Conservation (phyloP, 768 basidiomycete species). For the Trametes gibbosa region DNA sequence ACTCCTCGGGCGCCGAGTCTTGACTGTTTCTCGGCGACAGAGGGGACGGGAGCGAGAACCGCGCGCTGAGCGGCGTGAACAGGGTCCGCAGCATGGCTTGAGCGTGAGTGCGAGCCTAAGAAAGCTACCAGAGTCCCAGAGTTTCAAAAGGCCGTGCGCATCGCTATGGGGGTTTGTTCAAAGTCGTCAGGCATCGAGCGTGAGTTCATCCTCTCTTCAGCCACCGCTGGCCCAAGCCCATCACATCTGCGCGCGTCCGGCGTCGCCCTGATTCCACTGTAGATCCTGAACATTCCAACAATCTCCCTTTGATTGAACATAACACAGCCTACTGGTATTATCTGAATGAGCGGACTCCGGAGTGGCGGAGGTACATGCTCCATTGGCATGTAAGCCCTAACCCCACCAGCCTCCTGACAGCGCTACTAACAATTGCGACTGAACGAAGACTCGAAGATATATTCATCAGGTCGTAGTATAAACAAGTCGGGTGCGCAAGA, state of each 20-base stretch:
- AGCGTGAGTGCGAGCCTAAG: background rate
- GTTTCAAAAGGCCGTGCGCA: constrained; percentile 7
- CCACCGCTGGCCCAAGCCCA: constrained; percentile 3
- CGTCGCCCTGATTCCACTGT: background rate
- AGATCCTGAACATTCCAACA: too few species aligned
- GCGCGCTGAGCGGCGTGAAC: constrained; percentile 34
- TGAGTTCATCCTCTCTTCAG: constrained; percentile 3
- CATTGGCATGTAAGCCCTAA: too few species aligned
- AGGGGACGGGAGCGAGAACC: constrained; percentile 27
- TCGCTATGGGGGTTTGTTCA: background rate
- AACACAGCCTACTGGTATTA: too few species aligned
- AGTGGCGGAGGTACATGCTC: too few species aligned
- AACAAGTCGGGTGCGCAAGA: too few species aligned
- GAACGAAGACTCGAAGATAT: too few species aligned
- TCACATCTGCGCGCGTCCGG: background rate
- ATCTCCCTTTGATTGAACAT: too few species aligned
- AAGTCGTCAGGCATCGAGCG: background rate
- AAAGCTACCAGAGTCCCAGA: constrained; percentile 17
- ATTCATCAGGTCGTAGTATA: too few species aligned
- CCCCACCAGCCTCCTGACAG: too few species aligned
- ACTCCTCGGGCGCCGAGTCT: constrained; percentile 4
- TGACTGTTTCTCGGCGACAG: constrained; percentile 8
- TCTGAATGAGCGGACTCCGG: too few species aligned
- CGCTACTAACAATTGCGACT: too few species aligned
- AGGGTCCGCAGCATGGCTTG: constrained; percentile 32